These are phyloP conservation scores for Aspergillus cejpii DNA, from an alignment of 2,329 filamentous ascomycete genomes.

Conservation along the genomic window DNA sequence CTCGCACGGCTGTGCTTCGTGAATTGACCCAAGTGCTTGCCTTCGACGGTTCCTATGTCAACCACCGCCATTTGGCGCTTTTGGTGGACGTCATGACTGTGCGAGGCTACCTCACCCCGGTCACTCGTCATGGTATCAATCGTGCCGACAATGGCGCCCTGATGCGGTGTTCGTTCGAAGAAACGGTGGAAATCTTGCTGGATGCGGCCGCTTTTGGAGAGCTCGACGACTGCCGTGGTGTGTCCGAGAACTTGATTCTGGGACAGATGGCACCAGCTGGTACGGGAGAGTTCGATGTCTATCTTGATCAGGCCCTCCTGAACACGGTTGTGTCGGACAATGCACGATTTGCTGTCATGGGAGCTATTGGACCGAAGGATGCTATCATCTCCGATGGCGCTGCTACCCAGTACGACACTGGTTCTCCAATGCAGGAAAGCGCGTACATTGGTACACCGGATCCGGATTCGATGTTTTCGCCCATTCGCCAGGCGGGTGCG, in stretches of 20 bases:
- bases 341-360: constrained; percentile 73
- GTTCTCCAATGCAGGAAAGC: constrained; percentile 57
- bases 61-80: constrained; percentile 92
- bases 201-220: constrained; percentile 93
- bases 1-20: constrained; percentile 74
- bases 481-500: constrained; percentile 63
- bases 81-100: constrained; percentile 98
- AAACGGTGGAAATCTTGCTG: constrained; percentile 95
- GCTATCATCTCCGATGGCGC: constrained; percentile 68
- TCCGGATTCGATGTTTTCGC: constrained; percentile 60
- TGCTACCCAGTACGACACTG: constrained; percentile 84
- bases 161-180: constrained; percentile 99
- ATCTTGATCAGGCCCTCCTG: constrained; percentile 90
- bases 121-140: constrained; percentile 98
- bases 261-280: constrained; percentile 96
- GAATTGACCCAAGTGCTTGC: constrained; percentile 90
- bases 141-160: constrained; percentile 93
- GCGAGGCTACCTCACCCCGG: constrained; percentile 85
- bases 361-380: constrained; percentile 69
- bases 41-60: constrained; percentile 99
- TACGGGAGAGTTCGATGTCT: constrained; percentile 90
- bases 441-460: constrained; percentile 57
- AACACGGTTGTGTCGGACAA: constrained; percentile 93
- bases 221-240: constrained; percentile 93
- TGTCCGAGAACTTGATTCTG: constrained; percentile 98